Conservation (phyloP, 768 basidiomycete genomes). For the Leccinellum rugosiceps region DNA sequence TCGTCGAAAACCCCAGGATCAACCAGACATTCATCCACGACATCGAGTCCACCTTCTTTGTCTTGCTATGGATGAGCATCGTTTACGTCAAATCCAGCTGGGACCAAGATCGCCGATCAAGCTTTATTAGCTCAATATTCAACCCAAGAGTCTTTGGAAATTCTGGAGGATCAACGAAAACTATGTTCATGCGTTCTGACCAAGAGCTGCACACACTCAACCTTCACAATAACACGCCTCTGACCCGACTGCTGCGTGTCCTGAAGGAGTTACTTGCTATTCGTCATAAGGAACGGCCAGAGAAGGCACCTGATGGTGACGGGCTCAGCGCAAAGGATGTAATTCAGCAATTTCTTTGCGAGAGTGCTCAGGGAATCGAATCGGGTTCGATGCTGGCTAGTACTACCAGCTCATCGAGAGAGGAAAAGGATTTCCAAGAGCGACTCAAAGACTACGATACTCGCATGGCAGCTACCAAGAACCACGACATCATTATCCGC, state of each 20-base stretch:
- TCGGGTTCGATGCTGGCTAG: background rate
- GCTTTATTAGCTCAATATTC: background rate
- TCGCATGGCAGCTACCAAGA: too few relatives aligned
- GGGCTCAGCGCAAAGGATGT: background rate
- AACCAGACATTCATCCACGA: background rate
- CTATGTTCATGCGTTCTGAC: background rate
- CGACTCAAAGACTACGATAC: background rate
- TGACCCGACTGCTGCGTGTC: background rate
- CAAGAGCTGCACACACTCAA: background rate
- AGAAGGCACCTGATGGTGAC: background rate
- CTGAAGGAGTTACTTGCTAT: background rate
- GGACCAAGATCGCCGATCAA: background rate
- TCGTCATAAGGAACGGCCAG: background rate
- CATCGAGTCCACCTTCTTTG: background rate
- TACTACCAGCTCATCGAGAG: background rate
- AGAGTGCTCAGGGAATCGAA: background rate
- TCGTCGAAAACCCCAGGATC: background rate
- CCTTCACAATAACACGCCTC: background rate
- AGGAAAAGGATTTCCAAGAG: background rate
- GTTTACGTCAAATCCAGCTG: background rate
- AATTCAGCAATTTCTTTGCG: background rate
- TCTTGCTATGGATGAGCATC: background rate
- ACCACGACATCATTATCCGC: too few relatives aligned
- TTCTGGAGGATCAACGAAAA: background rate
- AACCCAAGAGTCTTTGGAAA: background rate